phyloP scores from a whole-genome alignment of 176 grass and related monocot species.

The Triticum urartu region DNA sequence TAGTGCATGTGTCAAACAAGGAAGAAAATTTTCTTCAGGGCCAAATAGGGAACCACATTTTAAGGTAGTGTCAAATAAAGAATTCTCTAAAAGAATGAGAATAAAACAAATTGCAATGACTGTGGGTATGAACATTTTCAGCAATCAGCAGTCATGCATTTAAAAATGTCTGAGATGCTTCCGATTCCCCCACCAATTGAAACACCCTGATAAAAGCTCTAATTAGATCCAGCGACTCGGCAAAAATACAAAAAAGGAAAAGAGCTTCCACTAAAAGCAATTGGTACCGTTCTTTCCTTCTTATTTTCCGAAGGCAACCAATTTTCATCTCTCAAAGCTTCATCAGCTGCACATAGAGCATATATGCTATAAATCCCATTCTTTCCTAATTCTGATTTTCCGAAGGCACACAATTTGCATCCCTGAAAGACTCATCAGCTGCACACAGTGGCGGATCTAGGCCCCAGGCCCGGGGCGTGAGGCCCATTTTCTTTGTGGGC shows the following conservation, averaged over 20 bases:
- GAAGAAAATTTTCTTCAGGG: too few relatives aligned
- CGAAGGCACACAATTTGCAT: too few relatives aligned
- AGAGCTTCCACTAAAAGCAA: background rate
- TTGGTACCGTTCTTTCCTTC: constrained; percentile 77
- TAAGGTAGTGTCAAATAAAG: too few relatives aligned
- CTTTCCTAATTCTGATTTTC: too few relatives aligned
- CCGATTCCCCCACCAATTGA: constrained; percentile 82
- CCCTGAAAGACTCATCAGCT: too few relatives aligned
- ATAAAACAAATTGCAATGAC: background rate
- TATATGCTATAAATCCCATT: too few relatives aligned
- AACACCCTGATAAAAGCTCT: constrained; percentile 59
- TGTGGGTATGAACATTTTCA: constrained; percentile 64
- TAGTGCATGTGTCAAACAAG: too few relatives aligned
- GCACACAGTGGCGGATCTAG: too few relatives aligned
- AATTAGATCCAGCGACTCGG: constrained; percentile 22
- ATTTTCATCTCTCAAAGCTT: background rate
- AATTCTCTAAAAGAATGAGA: background rate
- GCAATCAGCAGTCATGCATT: constrained; percentile 65
- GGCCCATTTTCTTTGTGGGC: too few relatives aligned
- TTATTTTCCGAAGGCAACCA: constrained; percentile 64
- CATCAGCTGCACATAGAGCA: too few relatives aligned
- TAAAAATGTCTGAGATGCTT: constrained; percentile 78
- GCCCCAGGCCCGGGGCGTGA: too few relatives aligned
- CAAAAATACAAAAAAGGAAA: background rate
- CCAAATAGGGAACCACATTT: too few relatives aligned